Percentiles rank a stretch among this genome's conserved stretches.
Conservation (phyloP, 2,329 filamentous ascomycete genomes). For the Chrysoporthe cubensis region DNA sequence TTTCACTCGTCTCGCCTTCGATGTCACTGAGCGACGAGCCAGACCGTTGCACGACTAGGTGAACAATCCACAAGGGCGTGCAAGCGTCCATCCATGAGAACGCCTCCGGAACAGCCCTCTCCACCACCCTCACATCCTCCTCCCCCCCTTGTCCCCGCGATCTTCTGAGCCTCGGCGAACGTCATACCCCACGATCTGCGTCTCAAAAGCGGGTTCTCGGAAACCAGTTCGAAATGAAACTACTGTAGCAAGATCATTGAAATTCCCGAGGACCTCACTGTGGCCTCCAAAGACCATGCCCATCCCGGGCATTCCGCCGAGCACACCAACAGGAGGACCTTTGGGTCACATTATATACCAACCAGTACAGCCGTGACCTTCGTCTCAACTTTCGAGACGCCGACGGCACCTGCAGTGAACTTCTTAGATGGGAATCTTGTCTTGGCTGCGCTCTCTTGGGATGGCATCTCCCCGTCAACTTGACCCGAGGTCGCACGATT, state of each 20-base stretch:
- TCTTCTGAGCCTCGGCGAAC: too few relatives aligned
- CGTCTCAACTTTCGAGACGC: conserved; percentile 8
- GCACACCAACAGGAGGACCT: conserved; percentile 14
- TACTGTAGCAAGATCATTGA: background rate
- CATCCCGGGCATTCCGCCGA: conserved; percentile 14
- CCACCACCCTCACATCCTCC: background rate
- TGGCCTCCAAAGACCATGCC: background rate
- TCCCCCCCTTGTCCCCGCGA: too few relatives aligned
- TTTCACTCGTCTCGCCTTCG: background rate
- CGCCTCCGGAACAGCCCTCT: too few relatives aligned
- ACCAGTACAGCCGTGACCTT: conserved; percentile 4
- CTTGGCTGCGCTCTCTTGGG: background rate
- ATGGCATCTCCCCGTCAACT: background rate
- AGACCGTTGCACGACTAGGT: too few relatives aligned
- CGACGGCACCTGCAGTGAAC: conserved; percentile 9
- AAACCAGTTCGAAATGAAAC: background rate
- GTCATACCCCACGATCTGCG: background rate
- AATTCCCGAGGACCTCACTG: conserved; percentile 7
- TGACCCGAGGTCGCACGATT: conserved; percentile 15
- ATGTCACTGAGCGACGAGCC: background rate
- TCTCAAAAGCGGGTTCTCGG: background rate
- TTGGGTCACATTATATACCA: conserved; percentile 21
- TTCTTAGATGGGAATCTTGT: background rate
- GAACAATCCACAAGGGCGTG: too few relatives aligned
- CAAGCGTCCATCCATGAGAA: too few relatives aligned